phyloP scores from a whole-genome alignment of 176 grass and related monocot species.

The Eragrostis curvula region DNA sequence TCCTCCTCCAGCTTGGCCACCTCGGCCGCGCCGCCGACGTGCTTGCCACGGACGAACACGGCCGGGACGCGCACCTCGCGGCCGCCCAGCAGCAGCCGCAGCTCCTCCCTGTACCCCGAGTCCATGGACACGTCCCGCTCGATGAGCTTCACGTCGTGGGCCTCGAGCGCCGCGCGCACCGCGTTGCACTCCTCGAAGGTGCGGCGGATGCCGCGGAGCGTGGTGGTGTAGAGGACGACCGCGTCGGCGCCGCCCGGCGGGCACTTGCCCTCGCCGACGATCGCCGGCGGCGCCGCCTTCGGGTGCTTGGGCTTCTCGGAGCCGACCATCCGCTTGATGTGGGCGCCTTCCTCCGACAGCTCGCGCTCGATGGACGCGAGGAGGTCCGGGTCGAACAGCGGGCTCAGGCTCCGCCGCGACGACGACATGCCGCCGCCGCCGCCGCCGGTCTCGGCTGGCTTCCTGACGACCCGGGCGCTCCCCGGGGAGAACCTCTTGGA shows the following conservation, averaged over 20 bases:
- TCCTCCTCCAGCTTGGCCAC: slow-evolving; percentile 84
- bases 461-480: slow-evolving; percentile 54
- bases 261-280: slow-evolving; percentile 58
- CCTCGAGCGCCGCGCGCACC: slow-evolving; percentile 72
- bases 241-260: slow-evolving; percentile 70
- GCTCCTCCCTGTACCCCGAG: slow-evolving; percentile 92
- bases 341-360: slow-evolving; percentile 75
- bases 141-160: slow-evolving; percentile 73
- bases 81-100: slow-evolving; percentile 69
- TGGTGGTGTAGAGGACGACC: slow-evolving; percentile 90
- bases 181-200: slow-evolving; percentile 95
- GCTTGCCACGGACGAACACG: slow-evolving; percentile 75
- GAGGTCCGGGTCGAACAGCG: slow-evolving; percentile 93
- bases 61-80: slow-evolving; percentile 73
- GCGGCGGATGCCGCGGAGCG: slow-evolving; percentile 77
- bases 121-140: slow-evolving; percentile 99
- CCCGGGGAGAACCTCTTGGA: slow-evolving; percentile 66
- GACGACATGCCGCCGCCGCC: slow-evolving; percentile 50
- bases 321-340: slow-evolving; percentile 70
- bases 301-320: slow-evolving; percentile 55
- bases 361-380: slow-evolving; percentile 85
- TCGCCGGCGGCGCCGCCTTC: slow-evolving; percentile 55
- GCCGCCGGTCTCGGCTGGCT: slow-evolving; percentile 40
- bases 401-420: slow-evolving; percentile 83
- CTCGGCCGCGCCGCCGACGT: slow-evolving; percentile 77